Evolutionary conservation across 2,329 filamentous ascomycete genomes (phyloP).

Genomic region (Sphaerulina musiva): DNA sequence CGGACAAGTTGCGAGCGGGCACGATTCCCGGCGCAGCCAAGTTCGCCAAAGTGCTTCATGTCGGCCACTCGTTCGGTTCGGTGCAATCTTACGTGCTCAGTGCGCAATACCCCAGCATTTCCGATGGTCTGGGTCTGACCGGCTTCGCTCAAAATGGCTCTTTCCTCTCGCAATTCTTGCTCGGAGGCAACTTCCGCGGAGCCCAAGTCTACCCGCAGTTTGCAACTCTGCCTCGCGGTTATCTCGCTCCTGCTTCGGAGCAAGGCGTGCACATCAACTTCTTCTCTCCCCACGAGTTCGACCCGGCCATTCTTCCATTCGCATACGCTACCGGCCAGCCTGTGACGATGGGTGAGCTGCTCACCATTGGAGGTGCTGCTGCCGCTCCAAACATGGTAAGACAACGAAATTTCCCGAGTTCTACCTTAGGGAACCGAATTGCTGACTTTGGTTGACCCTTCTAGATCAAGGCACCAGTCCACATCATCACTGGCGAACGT

Average conservation of each 20-base stretch:
- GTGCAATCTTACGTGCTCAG: conserved; percentile 52
- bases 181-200: conserved; percentile 31
- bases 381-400: conserved; percentile 21
- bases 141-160: conserved; percentile 50
- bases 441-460: too few species aligned
- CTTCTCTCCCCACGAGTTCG: conserved; percentile 48
- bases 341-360: conserved; percentile 52
- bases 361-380: conserved; percentile 47
- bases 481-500: conserved; percentile 56
- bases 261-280: conserved; percentile 48
- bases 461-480: conserved; percentile 48
- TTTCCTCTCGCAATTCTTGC: conserved; percentile 37
- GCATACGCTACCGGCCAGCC: conserved; percentile 49
- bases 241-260: conserved; percentile 45
- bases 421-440: too few species aligned
- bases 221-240: conserved; percentile 42
- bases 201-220: conserved; percentile 30
- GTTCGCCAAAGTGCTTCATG: conserved; percentile 48
- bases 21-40: conserved; percentile 35
- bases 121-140: conserved; percentile 55
- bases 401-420: too few species aligned
- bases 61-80: conserved; percentile 60
- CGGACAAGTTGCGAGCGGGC: conserved; percentile 44
- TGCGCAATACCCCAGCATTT: conserved; percentile 47
- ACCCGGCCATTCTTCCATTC: conserved; percentile 46